A percentile compares a stretch with the other conserved stretches of the same genome.
Conservation (phyloP, 768 basidiomycete genomes). For the Russula olivacea region DNA sequence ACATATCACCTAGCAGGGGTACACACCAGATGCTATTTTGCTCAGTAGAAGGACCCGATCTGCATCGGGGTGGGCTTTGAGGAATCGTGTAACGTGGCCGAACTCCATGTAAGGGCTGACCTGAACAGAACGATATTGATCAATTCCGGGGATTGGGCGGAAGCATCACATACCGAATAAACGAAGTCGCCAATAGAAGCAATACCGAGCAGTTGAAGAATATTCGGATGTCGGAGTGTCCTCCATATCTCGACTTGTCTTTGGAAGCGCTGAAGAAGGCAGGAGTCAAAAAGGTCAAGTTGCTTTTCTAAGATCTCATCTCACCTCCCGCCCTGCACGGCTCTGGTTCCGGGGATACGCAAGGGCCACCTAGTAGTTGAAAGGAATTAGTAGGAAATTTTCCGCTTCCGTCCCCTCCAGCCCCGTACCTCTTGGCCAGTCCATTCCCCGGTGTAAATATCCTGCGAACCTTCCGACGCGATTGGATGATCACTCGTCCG, state of each 20-base stretch:
- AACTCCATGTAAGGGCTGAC: slow-evolving; percentile 19
- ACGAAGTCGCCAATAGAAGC: slow-evolving; percentile 10
- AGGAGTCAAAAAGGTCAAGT: background rate
- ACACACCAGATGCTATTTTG: slow-evolving; percentile 17
- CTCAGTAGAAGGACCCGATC: slow-evolving; percentile 9
- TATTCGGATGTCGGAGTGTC: slow-evolving; percentile 19
- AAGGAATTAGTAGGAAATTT: background rate
- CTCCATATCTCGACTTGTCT: slow-evolving; percentile 25
- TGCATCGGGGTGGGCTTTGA: slow-evolving; percentile 5
- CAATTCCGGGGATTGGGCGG: background rate
- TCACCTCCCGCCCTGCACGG: slow-evolving; percentile 16
- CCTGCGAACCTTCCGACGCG: slow-evolving; percentile 18
- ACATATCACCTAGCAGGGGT: background rate
- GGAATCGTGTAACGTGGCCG: slow-evolving; percentile 12
- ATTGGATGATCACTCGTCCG: slow-evolving; percentile 15
- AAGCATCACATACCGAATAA: slow-evolving; percentile 13
- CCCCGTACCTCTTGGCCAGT: slow-evolving; percentile 11
- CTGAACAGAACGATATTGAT: background rate
- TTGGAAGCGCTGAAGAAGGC: slow-evolving; percentile 11
- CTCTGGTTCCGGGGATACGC: slow-evolving; percentile 16
- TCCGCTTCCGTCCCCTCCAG: background rate
- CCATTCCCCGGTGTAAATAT: slow-evolving; percentile 22
- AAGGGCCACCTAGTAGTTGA: slow-evolving; percentile 4
- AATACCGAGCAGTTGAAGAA: slow-evolving; percentile 19
- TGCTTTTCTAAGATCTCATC: background rate